Percentiles rank a stretch among this genome's conserved stretches.
These are phyloP conservation scores for Carex littledalei DNA, from an alignment of 176 grass and related monocot genomes.

Conservation along the genomic window DNA sequence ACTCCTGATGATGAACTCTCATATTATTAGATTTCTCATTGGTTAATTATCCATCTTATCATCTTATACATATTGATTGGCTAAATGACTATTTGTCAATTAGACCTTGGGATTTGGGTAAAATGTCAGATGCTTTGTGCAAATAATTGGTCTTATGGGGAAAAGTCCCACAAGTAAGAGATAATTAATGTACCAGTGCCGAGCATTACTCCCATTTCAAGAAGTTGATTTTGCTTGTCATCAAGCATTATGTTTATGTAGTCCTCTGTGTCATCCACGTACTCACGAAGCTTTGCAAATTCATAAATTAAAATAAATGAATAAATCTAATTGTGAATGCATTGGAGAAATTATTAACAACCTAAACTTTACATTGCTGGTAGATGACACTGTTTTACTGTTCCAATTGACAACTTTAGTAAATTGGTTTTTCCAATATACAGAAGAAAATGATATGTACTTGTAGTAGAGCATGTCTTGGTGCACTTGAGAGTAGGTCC, in stretches of 20 bases:
- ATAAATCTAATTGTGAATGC: not conserved
- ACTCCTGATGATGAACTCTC: no score
- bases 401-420: not conserved
- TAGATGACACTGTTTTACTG: not conserved
- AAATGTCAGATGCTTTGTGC: not conserved
- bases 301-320: not conserved
- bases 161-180: not conserved
- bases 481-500: no score
- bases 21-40: no score
- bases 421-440: not conserved
- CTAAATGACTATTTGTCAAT: not conserved
- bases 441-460: not conserved
- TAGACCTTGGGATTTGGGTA: not conserved
- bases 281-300: not conserved
- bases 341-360: not conserved
- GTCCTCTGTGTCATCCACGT: conserved; percentile 17
- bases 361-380: not conserved
- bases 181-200: not conserved
- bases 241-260: conserved; percentile 20
- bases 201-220: conserved; percentile 9
- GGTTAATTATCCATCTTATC: not conserved
- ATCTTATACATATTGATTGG: not conserved
- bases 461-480: not conserved
- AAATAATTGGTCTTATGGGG: not conserved
- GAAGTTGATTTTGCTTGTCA: conserved; percentile 20